Evolutionary conservation across 306 rosid species (phyloP).

Genomic region (Crotalaria pallida): DNA sequence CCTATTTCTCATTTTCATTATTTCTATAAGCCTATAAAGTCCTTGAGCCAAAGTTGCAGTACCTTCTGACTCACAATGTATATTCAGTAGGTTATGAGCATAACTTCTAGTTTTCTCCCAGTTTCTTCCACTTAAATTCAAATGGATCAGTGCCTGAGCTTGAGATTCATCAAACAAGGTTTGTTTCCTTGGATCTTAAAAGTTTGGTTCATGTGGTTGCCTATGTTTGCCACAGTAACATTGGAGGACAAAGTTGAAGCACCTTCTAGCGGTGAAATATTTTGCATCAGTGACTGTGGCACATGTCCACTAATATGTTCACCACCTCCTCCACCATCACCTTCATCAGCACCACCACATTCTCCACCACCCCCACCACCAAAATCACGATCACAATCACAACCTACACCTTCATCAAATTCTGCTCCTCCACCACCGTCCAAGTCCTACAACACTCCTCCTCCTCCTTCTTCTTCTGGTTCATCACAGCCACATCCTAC

Average conservation of each 20-base stretch:
- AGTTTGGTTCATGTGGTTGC: constrained; percentile 21
- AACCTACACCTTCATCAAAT: constrained; percentile 19
- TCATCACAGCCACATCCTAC: constrained; percentile 34
- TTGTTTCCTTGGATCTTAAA: constrained; percentile 26
- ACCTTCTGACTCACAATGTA: constrained; percentile 4
- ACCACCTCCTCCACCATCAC: constrained; percentile 50
- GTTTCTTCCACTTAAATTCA: constrained; percentile 11
- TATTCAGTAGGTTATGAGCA: background rate
- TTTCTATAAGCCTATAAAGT: no score
- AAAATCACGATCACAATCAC: no score
- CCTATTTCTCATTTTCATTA: no score
- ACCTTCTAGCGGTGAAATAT: constrained; percentile 25
- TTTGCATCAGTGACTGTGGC: constrained; percentile 57
- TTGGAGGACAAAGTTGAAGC: constrained; percentile 23
- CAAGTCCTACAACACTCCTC: constrained; percentile 30
- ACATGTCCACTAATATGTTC: constrained; percentile 72
- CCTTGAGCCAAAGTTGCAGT: background rate
- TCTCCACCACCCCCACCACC: constrained; percentile 21
- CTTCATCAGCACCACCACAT: background rate
- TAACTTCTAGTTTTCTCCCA: no score
- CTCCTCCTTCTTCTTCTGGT: no score
- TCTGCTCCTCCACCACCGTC: constrained; percentile 50
- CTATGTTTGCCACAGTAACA: constrained; percentile 23
- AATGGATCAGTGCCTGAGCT: constrained; percentile 23
- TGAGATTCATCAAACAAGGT: background rate